Evolutionary conservation across 768 basidiomycete species (phyloP), one percentile per base, ranked within the genome.

Genomic region (Agaricus blazei): DNA sequence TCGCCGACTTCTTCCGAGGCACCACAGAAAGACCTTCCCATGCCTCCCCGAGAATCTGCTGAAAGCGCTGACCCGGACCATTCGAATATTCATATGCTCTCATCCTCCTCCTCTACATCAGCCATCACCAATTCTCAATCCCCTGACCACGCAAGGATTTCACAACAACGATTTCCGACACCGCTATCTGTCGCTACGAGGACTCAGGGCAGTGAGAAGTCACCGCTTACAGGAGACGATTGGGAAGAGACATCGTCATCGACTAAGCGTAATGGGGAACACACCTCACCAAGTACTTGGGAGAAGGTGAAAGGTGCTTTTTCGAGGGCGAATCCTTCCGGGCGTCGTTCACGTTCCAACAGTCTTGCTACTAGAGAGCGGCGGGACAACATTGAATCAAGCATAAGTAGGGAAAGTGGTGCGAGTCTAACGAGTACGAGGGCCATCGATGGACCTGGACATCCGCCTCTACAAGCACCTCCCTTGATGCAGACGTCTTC

Each of bases 341-440:
- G 90, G 7, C 81, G 88, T 61, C 84, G 90, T 48, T 90, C 89
- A 50, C 84, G 90, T 40, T 84, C 86, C 40, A 90, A 91, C 62
- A 90, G 88, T 64, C 79, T 90, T 54, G 77, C 77, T 42, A 78
- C 80, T 45, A 82, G 87, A 48, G 83, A 87, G 56, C 73, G 82
- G 62, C 79, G 85, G 40, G 83, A 85, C 65, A 76, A 85, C 56
- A 84, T 84, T 2, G 87, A 89, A 62, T 88, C 87, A 14, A 84
- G 82, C 59, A 71, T 87, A 49, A 88, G 85, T 63, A 76, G 87
- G 42, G 88, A 90, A 70, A 90, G 89, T 64, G 86, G 87, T 7
- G 83, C 76, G 40, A 90, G 88, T 65, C 68, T 85, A 37, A 81
- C 77, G 3, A 85, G 84, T 58, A 73, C 77, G 1, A 86, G 82